These are phyloP conservation scores for Picea glauca DNA, from an alignment of 75 land plant species.

Conservation along the genomic window DNA sequence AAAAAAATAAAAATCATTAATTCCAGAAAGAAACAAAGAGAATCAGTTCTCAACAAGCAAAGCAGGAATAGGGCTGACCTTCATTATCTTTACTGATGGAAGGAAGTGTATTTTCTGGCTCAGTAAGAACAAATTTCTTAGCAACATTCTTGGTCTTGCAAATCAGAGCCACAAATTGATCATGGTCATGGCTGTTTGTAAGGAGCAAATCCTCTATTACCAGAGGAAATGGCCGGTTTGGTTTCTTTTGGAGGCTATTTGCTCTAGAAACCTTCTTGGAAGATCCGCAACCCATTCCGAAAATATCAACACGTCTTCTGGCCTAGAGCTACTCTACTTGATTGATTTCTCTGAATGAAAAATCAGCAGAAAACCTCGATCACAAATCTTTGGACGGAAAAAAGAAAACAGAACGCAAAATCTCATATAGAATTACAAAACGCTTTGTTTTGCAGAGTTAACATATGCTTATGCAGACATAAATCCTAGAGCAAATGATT, in stretches of 20 bases:
- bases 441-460: neutral
- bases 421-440: neutral
- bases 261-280: conserved; percentile 1
- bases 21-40: neutral
- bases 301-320: neutral
- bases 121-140: neutral
- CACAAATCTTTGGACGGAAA: neutral
- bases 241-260: neutral
- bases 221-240: neutral
- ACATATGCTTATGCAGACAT: neutral
- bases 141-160: conserved; percentile 3
- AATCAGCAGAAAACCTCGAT: neutral
- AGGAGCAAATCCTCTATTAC: conserved; percentile 9
- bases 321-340: neutral
- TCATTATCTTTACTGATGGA: conserved; percentile 8
- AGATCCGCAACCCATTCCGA: conserved; percentile 1
- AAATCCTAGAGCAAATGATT: neutral
- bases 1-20: neutral
- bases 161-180: conserved; percentile 8
- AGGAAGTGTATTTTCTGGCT: neutral
- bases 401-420: neutral
- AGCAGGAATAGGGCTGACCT: neutral
- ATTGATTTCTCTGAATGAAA: neutral
- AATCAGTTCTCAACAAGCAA: neutral
- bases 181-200: neutral